Percentiles rank a stretch among this genome's conserved stretches.
Evolutionary conservation across 2,329 filamentous ascomycete genomes (phyloP).

Genomic region (Neofusicoccum sp.): DNA sequence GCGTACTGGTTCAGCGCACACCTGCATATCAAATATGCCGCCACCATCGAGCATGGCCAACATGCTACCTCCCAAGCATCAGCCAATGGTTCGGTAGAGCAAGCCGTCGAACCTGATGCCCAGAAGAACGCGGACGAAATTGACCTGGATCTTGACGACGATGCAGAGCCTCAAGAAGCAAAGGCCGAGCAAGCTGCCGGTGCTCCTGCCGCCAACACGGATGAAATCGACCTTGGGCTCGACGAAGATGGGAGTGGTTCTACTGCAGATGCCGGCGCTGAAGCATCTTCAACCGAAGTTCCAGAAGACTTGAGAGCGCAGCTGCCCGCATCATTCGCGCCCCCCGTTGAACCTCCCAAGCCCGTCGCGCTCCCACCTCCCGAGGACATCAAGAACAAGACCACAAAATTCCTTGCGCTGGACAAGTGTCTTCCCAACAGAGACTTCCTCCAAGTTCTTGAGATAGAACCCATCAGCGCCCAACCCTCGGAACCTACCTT

Average conservation of each 20-base stretch:
- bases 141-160: conserved; percentile 45
- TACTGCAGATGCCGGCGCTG: not conserved
- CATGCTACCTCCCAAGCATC: conserved; percentile 17
- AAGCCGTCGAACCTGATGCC: not conserved
- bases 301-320: conserved; percentile 69
- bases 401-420: conserved; percentile 82
- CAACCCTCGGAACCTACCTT: conserved; percentile 29
- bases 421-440: conserved; percentile 85
- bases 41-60: conserved; percentile 55
- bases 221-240: conserved; percentile 47
- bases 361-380: conserved; percentile 61
- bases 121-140: conserved; percentile 69
- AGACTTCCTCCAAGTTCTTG: conserved; percentile 79
- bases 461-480: conserved; percentile 50
- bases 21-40: conserved; percentile 84
- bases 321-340: conserved; percentile 72
- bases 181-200: conserved; percentile 45
- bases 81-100: not conserved
- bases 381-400: conserved; percentile 72
- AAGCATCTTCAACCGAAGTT: conserved; percentile 42
- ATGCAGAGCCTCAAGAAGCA: conserved; percentile 25
- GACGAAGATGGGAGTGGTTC: conserved; percentile 26
- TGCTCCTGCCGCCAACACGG: conserved; percentile 61
- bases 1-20: conserved; percentile 89
- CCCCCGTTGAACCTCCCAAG: conserved; percentile 37